Evolutionary conservation across 208 protist species (phyloP), one percentile per base, ranked within the genome.

Genomic region (Leishmania aethiopica): DNA sequence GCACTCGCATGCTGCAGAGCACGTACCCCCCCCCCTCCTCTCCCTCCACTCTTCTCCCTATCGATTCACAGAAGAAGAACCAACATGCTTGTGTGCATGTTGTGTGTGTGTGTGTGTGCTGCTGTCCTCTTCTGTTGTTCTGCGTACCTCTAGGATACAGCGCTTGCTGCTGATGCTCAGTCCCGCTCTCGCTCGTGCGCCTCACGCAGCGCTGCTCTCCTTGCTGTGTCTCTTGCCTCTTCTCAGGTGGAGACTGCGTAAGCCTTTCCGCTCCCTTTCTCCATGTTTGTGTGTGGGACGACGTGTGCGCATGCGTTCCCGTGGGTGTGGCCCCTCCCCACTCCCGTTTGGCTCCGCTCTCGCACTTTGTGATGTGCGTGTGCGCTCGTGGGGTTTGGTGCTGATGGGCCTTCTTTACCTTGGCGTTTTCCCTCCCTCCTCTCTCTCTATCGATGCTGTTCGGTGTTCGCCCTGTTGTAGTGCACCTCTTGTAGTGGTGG

Each of bases 361-460:
- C 25, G 57, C 57, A 32, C 57, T 62, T 62, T 22, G 51, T 19
- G 57, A n/a, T 2, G 25, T 62, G 3, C 28, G 57, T 62, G 57
- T 32, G 17, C 3, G 17, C 57, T 22, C 57, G 6, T 22, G 0
- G 0, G 6, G 10, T 2, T 3, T 62, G 57, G 28, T n/a, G 17
- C 57, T 19, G 1, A 19, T 55, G 51, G 17, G 45, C 45, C 17
- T 25, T 57, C 53, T n/a, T 32, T 15, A 32, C 7, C 57, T 62
- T n/a, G 25, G 57, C 25, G 57, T 62, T 32, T 62, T 75, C 13
- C 72, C 72, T 32, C 25, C 25, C 32, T n/a, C 15, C 47, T 32
- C 32, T 51, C 72, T 77, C 72, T 77, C 72, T 70, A 5, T 70
- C 64, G 28, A 62, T 32, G 57, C 57, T 62, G 25, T n/a, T 22